Evolutionary conservation across 2,329 filamentous ascomycete genomes (phyloP).

Genomic region (Pseudogymnoascus sp.): DNA sequence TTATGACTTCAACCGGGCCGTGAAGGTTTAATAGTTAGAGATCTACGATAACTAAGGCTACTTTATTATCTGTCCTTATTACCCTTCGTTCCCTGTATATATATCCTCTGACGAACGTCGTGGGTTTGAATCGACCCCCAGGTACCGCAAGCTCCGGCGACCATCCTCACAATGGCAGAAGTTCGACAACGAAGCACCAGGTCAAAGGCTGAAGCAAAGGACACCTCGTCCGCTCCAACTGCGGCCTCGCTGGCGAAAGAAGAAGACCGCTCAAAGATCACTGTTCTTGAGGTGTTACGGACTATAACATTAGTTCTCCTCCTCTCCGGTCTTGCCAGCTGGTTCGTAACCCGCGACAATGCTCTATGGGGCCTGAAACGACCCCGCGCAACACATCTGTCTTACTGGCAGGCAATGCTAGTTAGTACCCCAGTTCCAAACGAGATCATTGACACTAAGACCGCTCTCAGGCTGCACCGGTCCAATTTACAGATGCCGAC

Average conservation of each 20-base stretch:
- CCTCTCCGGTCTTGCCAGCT: conserved; percentile 19
- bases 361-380: conserved; percentile 22
- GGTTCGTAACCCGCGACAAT: conserved; percentile 26
- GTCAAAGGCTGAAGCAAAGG: conserved; percentile 6
- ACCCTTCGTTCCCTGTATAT: not conserved
- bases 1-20: not conserved
- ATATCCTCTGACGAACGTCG: not conserved
- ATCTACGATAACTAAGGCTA: not conserved
- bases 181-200: conserved; percentile 12
- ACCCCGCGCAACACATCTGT: conserved; percentile 19
- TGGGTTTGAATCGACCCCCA: not conserved
- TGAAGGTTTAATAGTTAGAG: not conserved
- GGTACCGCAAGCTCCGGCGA: not conserved
- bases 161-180: conserved; percentile 13
- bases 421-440: conserved; percentile 13
- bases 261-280: conserved; percentile 21
- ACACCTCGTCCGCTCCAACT: conserved; percentile 4
- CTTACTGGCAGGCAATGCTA: conserved; percentile 19
- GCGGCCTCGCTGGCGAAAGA: conserved; percentile 15
- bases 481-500: conserved; percentile 65
- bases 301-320: conserved; percentile 23
- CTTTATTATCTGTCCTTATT: conserved; percentile 4
- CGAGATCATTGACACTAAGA: not conserved
- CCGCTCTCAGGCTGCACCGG: conserved; percentile 41
- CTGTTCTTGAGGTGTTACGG: conserved; percentile 21